Evolutionary conservation across 2,329 filamentous ascomycete genomes (phyloP).

Genomic region (Phialophora expanda): DNA sequence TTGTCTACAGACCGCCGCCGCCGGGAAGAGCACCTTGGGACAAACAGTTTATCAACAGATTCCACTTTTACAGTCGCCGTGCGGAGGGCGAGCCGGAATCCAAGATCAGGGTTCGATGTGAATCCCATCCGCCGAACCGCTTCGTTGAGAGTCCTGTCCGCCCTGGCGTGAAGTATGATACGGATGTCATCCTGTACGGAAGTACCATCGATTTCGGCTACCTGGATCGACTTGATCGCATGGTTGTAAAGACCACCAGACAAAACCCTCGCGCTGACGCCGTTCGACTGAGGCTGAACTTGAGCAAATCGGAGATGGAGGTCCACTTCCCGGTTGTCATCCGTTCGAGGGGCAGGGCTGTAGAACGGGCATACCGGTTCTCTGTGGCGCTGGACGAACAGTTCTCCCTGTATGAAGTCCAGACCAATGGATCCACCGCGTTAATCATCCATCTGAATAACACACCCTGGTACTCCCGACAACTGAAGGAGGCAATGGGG

Average conservation of each 20-base stretch:
- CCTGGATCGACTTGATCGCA: slow-evolving; percentile 19
- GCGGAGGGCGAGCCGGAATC: slow-evolving; percentile 2
- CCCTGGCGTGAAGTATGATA: slow-evolving; percentile 30
- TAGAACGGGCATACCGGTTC: slow-evolving; percentile 37
- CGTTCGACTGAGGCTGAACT: slow-evolving; percentile 49
- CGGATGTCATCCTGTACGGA: slow-evolving; percentile 31
- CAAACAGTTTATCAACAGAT: slow-evolving; percentile 13
- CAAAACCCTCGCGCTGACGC: slow-evolving; percentile 35
- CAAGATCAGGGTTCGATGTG: slow-evolving; percentile 24
- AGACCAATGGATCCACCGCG: slow-evolving; percentile 9
- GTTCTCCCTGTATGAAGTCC: slow-evolving; percentile 30
- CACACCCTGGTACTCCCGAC: slow-evolving; percentile 38
- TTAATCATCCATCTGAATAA: slow-evolving; percentile 36
- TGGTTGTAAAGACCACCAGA: slow-evolving; percentile 34
- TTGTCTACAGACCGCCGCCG: slow-evolving; percentile 46
- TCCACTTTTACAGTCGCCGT: slow-evolving; percentile 23
- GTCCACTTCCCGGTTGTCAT: slow-evolving; percentile 49
- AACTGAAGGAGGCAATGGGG: slow-evolving; percentile 36
- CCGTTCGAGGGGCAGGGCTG: slow-evolving; percentile 27
- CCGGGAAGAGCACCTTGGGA: slow-evolving; percentile 41
- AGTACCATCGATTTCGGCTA: slow-evolving; percentile 37
- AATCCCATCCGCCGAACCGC: slow-evolving; percentile 5
- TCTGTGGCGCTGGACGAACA: slow-evolving; percentile 38
- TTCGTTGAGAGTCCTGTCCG: slow-evolving; percentile 30
- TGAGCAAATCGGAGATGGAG: slow-evolving; percentile 49